Conservation (phyloP, 1,139 yeast genomes). For the Yamadazyma siamensis region DNA sequence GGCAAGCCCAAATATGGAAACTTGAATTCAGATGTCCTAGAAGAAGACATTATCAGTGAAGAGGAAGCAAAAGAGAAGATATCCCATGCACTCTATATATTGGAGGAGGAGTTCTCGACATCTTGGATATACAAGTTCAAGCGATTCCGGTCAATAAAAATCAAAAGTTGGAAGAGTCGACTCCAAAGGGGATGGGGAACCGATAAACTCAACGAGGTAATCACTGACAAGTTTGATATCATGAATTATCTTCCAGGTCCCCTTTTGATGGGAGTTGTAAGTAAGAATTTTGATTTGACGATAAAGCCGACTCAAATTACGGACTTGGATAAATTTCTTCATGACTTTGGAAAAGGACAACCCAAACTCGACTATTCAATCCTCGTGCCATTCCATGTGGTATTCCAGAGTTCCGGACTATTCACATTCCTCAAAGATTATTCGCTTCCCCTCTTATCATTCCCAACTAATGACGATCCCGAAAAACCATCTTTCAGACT, state of each 20-base stretch:
- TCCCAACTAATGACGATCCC: conserved; percentile 31
- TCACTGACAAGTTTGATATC: conserved; percentile 34
- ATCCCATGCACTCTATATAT: conserved; percentile 30
- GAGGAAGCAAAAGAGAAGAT: conserved; percentile 29
- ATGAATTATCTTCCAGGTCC: conserved; percentile 36
- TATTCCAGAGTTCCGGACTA: conserved; percentile 29
- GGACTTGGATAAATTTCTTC: conserved; percentile 36
- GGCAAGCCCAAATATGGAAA: too few species aligned
- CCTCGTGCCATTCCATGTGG: conserved; percentile 32
- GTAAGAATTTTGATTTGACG: conserved; percentile 32
- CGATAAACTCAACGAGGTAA: conserved; percentile 28
- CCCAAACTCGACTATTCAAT: conserved; percentile 41
- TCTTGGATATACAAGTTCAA: conserved; percentile 61
- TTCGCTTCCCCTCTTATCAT: conserved; percentile 40
- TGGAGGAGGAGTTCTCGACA: conserved; percentile 50
- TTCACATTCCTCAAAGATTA: conserved; percentile 37
- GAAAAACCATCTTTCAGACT: conserved; percentile 28
- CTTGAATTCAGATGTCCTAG: conserved; percentile 2
- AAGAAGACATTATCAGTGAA: conserved; percentile 9
- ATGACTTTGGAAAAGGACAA: conserved; percentile 37
- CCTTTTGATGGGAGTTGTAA: conserved; percentile 28
- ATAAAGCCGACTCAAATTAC: conserved; percentile 21
- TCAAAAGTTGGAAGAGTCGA: conserved; percentile 25
- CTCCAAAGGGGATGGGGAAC: conserved; percentile 32
- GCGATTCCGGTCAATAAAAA: conserved; percentile 23